Conservation (phyloP, 176 grass and related monocot genomes). For the Chrysopogon serrulatus region DNA sequence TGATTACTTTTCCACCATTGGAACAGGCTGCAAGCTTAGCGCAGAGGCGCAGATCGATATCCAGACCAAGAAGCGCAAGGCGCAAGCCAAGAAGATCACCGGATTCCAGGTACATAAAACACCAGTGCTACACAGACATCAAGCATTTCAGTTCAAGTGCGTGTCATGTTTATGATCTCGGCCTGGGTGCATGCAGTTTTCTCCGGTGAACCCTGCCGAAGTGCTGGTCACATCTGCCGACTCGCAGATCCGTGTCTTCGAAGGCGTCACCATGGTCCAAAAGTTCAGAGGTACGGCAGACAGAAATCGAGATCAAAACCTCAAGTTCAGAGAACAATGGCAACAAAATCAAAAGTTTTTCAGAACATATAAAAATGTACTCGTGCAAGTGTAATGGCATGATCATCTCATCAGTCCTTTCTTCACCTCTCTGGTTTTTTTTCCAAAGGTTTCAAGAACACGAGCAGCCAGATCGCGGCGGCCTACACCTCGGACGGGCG, state of each 20-base stretch:
- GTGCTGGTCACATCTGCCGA: conserved; percentile 92
- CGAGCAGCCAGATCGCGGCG: conserved; percentile 91
- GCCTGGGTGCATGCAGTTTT: conserved; percentile 40
- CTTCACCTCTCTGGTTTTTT: background rate
- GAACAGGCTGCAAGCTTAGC: conserved; percentile 63
- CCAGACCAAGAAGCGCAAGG: conserved; percentile 63
- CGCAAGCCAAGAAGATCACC: conserved; percentile 85
- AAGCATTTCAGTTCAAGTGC: background rate
- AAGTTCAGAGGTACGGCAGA: conserved; percentile 75
- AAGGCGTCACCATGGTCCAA: conserved; percentile 74
- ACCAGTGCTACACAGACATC: background rate
- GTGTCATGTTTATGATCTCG: background rate
- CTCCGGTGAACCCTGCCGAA: conserved; percentile 59
- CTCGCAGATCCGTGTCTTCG: conserved; percentile 88
- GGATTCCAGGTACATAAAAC: conserved; percentile 67
- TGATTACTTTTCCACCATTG: background rate
- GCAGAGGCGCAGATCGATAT: conserved; percentile 65
- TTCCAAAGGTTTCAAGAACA: conserved; percentile 75
- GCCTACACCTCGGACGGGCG: conserved; percentile 69
- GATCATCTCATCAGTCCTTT: too few relatives aligned
- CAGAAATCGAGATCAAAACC: background rate
- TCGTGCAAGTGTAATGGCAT: too few relatives aligned
- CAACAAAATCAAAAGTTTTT: background rate
- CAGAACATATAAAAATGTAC: background rate
- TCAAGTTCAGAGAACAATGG: background rate